Percentiles rank a stretch among this genome's conserved stretches.
Conservation (phyloP, 148 eudicot genomes). For the Diospyros lotus region DNA sequence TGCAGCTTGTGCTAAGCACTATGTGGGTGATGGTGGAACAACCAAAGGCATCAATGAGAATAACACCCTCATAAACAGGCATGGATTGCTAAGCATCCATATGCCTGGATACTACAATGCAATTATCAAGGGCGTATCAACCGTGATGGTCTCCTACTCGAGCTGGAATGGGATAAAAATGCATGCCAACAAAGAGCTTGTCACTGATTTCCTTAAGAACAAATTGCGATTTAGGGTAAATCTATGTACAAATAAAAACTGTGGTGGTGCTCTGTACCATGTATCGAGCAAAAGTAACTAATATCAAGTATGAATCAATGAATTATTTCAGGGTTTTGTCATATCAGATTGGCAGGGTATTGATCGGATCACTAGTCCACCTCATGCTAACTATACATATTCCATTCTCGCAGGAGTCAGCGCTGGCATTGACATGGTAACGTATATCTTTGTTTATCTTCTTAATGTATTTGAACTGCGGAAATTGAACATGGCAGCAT, state of each 20-base stretch:
- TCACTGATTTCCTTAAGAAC: constrained; percentile 54
- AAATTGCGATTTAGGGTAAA: constrained; percentile 51
- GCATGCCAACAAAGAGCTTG: constrained; percentile 46
- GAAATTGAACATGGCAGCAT: neutral
- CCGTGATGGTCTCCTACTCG: constrained; percentile 68
- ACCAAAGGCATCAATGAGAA: too few relatives aligned
- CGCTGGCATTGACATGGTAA: constrained; percentile 78
- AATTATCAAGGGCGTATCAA: constrained; percentile 50
- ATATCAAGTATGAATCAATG: too few relatives aligned
- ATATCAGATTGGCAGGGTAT: constrained; percentile 67
- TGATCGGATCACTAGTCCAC: constrained; percentile 61
- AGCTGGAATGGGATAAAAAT: constrained; percentile 59
- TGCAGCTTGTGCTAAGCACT: too few relatives aligned
- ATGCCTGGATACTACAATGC: constrained; percentile 64
- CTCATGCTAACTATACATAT: constrained; percentile 51
- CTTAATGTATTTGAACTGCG: neutral
- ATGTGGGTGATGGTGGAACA: too few relatives aligned
- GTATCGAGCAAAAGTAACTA: too few relatives aligned
- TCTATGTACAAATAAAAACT: too few relatives aligned
- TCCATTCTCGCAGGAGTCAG: constrained; percentile 44
- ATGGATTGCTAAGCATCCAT: constrained; percentile 54
- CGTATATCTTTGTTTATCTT: neutral
- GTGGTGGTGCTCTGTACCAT: too few relatives aligned
- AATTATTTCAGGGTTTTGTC: constrained; percentile 58
- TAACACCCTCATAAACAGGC: neutral